Evolutionary conservation across 2,329 filamentous ascomycete species (phyloP), one percentile per base, ranked within the genome.

Genomic region (Pestalotiopsis sp.): DNA sequence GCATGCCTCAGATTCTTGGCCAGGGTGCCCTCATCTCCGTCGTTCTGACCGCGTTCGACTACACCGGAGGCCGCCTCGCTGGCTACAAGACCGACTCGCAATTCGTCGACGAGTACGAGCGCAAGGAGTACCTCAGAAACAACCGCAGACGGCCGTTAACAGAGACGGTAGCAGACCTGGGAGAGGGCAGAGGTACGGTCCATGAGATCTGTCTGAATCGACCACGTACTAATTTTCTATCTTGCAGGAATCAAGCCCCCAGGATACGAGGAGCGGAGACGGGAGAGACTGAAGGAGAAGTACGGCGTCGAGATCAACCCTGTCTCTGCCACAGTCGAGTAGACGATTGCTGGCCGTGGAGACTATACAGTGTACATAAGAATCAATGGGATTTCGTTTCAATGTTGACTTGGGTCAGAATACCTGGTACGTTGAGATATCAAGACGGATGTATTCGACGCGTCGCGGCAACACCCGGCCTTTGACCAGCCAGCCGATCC

Each of bases 251-350:
- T 97, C 75, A 87, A 91, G 74, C 92, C 89, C 56, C 91, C 92
- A 17, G 93, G 93, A 65, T 97, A 96, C 78, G 92, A 93, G 75
- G 93, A 97, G 85, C 87, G 95, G 80, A 90, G 95, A 80, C 89
- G 90, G 73, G 86, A 94, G 83, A 88, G 93, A 75, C 87, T 98
- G 80, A 91, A 93, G 87, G 91, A 94, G 82, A 93, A 91, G 81
- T 97, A 97, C 77, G 94, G 94, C 69, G 89, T 97, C 77, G 94
- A 97, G 73, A 90, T 97, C 77, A 89, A 91, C 77, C 87, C 90
- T 67, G 88, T 91, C 73, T 87, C 81, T 69, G 84, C 86, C 58
- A 83, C 81, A 62, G 79, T 81, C 72, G 83, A 88, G 72, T 67
- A 67, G 36, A 60, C 57, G 59, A 70, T 7, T 12, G 27, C 20